Percentiles rank a stretch among this genome's conserved stretches.
Evolutionary conservation across 2,329 filamentous ascomycete genomes (phyloP).

Genomic region (Alternaria gaisen): DNA sequence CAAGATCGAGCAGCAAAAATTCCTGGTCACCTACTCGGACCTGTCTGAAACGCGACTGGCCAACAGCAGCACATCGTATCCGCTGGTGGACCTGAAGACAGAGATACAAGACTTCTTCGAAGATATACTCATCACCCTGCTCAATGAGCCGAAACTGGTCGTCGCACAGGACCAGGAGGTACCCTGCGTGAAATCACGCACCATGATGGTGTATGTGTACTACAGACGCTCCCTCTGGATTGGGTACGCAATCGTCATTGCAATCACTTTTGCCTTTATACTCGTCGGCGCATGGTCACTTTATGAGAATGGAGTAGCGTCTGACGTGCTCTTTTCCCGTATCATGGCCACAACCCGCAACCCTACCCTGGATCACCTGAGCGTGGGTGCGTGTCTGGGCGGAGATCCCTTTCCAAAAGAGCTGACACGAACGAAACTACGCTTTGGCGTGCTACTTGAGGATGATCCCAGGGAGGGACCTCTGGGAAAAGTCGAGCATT

Average conservation of each 20-base stretch:
- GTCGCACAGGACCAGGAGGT: slow-evolving; percentile 33
- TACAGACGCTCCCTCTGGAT: slow-evolving; percentile 45
- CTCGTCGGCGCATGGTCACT: slow-evolving; percentile 46
- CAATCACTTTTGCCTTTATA: slow-evolving; percentile 39
- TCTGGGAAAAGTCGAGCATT: slow-evolving; percentile 49
- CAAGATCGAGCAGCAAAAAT: slow-evolving; percentile 33
- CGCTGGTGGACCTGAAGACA: slow-evolving; percentile 37
- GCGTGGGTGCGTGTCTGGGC: slow-evolving; percentile 53
- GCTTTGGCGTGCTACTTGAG: slow-evolving; percentile 52
- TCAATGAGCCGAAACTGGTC: slow-evolving; percentile 45
- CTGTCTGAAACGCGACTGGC: slow-evolving; percentile 48
- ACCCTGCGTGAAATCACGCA: slow-evolving; percentile 39
- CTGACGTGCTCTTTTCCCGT: slow-evolving; percentile 48
- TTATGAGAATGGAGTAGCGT: slow-evolving; percentile 47
- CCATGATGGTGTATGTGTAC: slow-evolving; percentile 44
- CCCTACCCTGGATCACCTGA: slow-evolving; percentile 49
- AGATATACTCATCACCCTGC: slow-evolving; percentile 49
- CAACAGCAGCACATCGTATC: slow-evolving; percentile 39
- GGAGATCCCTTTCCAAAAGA: slow-evolving; percentile 54
- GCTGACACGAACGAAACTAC: slow-evolving; percentile 47
- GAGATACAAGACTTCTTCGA: slow-evolving; percentile 46
- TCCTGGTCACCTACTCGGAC: slow-evolving; percentile 45
- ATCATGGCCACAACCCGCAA: slow-evolving; percentile 52
- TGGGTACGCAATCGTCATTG: slow-evolving; percentile 48
- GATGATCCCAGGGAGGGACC: slow-evolving; percentile 45